Evolutionary conservation across 441 rosid species (phyloP), one percentile per base, ranked within the genome.

Genomic region (Jatropha podagrica): DNA sequence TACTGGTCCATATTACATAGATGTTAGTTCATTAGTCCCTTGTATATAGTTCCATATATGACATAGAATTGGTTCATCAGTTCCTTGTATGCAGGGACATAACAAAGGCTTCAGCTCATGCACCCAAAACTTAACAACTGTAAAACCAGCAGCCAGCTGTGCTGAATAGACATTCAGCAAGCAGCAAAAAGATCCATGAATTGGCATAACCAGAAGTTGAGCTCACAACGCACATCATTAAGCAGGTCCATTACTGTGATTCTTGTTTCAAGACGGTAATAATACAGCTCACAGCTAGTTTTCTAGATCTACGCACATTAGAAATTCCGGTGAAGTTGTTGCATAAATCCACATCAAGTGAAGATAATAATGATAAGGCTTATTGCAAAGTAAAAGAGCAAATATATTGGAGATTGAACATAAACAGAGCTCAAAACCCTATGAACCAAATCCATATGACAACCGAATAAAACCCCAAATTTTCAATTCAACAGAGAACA

Each of bases 341-440:
- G 20, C 7, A 20, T 14, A 48, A 67, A 46, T 67, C 20, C 56
- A 23, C n/a, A 67, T 14, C 9, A 48, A 46, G 5, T 2, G 20
- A 4, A 44, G 20, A 38, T 13, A 18, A 17, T 2, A 44, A 41
- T 4, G 7, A 38, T 10, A 38, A 64, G 4, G 48, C 7, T 42
- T 42, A 9, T 42, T 9, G 4, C 26, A 9, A 17, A 40, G 40
- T 2, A 8, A 3, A 5, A 42, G 48, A 42, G 0, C 18, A 15
- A 2, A 54, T 54, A 54, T 13, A 15, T 54, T 15, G 20, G n/a
- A 17, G 7, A 54, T 18, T 44, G 48, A 44, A 10, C 37, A 4
- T 11, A 20, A 15, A 10, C n/a, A 37, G 26, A 66, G 13, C 37
- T 46, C 32, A 5, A 73, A 59, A 75, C 73, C 64, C 64, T 72